Percentiles rank a stretch among this genome's conserved stretches.
Evolutionary conservation across 768 basidiomycete genomes (phyloP).

Genomic region (Lactarius sanguifluus): DNA sequence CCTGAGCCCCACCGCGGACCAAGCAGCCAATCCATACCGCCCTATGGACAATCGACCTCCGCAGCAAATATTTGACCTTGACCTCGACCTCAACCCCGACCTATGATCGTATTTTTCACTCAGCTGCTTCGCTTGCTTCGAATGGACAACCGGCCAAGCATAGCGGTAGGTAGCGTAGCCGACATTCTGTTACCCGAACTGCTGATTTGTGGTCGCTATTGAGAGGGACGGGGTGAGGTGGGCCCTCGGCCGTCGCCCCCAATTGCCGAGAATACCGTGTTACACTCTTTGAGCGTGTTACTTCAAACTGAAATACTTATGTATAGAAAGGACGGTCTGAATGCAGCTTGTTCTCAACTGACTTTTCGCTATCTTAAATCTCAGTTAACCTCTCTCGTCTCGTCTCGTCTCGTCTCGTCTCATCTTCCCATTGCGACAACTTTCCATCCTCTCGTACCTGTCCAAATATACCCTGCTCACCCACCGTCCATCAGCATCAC

Average conservation of each 20-base stretch:
- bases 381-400: neutral
- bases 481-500: no score
- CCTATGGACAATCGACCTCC: slow-evolving; percentile 64
- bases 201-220: neutral
- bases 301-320: neutral
- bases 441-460: no score
- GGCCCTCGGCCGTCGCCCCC: neutral
- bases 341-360: neutral
- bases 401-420: neutral
- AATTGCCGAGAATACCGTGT: neutral
- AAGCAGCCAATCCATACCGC: slow-evolving; percentile 66
- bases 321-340: neutral
- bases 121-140: no score
- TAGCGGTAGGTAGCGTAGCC: no score
- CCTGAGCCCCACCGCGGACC: slow-evolving; percentile 49
- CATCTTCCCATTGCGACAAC: no score
- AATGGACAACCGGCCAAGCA: no score
- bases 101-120: slow-evolving; percentile 40
- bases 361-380: neutral
- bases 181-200: no score
- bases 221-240: neutral
- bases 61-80: slow-evolving; percentile 70
- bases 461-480: no score
- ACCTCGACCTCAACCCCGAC: slow-evolving; percentile 84
- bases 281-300: neutral